Evolutionary conservation across 805 yeast species (phyloP).

Genomic region (Teunomyces panamensis): DNA sequence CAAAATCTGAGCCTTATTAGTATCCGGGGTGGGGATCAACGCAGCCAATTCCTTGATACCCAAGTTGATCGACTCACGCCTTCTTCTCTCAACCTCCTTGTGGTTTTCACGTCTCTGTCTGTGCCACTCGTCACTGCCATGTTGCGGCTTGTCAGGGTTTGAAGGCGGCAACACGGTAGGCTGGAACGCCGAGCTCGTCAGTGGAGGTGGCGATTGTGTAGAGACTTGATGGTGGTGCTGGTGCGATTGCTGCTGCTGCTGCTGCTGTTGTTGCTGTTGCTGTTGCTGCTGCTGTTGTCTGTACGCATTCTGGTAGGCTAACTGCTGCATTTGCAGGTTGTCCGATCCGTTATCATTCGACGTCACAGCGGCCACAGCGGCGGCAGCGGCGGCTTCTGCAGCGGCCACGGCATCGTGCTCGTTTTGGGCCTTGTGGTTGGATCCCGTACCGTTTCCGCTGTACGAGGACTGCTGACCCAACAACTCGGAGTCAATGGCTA

Average conservation of each 20-base stretch:
- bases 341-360: constrained; percentile 11
- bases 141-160: constrained; percentile 48
- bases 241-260: constrained; percentile 4
- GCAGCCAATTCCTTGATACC: constrained; percentile 83
- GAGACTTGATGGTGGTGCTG: constrained; percentile 13
- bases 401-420: constrained; percentile 24
- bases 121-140: constrained; percentile 85
- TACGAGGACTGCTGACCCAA: constrained; percentile 40
- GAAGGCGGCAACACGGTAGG: constrained; percentile 33
- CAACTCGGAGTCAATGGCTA: constrained; percentile 43
- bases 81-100: constrained; percentile 90
- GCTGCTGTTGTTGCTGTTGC: constrained; percentile 15
- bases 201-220: constrained; percentile 4
- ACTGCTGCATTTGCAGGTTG: constrained; percentile 15
- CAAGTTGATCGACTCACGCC: constrained; percentile 82
- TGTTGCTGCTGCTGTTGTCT: constrained; percentile 19
- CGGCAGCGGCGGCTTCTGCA: constrained; percentile 28
- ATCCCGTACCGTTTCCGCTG: constrained; percentile 8
- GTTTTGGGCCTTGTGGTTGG: constrained; percentile 3
- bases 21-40: constrained; percentile 76
- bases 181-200: constrained; percentile 18
- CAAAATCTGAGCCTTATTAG: constrained; percentile 87
- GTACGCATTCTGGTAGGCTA: constrained; percentile 17
- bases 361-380: constrained; percentile 21
- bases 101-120: constrained; percentile 83